A percentile compares a stretch with the other conserved stretches of the same genome.
These are phyloP conservation scores for Parvularia atlantis DNA, from an alignment of 78 protist species.

Conservation along the genomic window DNA sequence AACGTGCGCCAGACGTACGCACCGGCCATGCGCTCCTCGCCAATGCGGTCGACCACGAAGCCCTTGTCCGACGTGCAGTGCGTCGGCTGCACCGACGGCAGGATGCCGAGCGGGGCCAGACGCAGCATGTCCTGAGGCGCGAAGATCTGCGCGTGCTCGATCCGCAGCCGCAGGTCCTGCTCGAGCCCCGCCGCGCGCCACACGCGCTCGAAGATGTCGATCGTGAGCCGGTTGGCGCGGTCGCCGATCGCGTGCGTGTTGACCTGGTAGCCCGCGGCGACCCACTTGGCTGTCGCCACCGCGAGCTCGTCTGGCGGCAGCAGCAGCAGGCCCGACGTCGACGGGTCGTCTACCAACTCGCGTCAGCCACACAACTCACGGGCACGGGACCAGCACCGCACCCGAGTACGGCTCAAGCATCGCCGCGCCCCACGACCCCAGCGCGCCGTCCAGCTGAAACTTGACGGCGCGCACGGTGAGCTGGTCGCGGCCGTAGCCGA, in stretches of 20 bases:
- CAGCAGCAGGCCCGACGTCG: no score
- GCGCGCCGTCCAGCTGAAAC: conserved; percentile 1
- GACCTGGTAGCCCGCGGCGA: background rate
- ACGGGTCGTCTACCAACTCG: background rate
- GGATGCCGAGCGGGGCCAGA: background rate
- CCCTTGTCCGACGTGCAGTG: background rate
- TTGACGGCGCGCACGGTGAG: conserved; percentile 1
- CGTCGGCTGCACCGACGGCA: conserved; percentile 10
- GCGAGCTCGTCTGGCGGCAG: background rate
- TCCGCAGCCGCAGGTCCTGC: background rate
- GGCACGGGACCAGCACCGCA: background rate
- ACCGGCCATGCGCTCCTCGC: background rate
- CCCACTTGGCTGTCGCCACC: background rate
- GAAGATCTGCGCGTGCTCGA: conserved; percentile 10
- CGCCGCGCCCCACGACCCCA: conserved; percentile 9
- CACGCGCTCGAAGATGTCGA: background rate
- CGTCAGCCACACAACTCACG: background rate
- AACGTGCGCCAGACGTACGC: conserved; percentile 1
- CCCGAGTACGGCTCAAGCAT: background rate
- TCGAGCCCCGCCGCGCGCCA: background rate
- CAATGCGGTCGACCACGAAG: background rate
- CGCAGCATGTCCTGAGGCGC: background rate
- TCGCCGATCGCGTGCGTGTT: conserved; percentile 11
- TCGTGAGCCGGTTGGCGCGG: background rate
- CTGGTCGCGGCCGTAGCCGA: background rate